phyloP scores from a whole-genome alignment of 306 rosid species.

The Vachellia collinsii region DNA sequence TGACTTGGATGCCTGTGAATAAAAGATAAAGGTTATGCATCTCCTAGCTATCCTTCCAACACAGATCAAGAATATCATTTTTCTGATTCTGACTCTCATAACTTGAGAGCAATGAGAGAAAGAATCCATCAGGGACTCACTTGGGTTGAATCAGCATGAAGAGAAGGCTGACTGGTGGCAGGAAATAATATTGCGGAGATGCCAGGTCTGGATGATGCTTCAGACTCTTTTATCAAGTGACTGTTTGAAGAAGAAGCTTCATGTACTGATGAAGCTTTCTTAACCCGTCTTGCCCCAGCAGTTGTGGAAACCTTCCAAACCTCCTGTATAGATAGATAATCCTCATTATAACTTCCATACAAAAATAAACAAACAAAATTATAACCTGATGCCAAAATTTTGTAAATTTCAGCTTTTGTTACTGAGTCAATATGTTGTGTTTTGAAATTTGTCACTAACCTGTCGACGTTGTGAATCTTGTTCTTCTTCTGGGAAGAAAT shows the following conservation, averaged over 20 bases:
- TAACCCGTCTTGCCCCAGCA: slow-evolving; percentile 90
- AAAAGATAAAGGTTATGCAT: slow-evolving; percentile 10
- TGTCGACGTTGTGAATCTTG: slow-evolving; percentile 97
- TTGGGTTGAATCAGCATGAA: slow-evolving; percentile 58
- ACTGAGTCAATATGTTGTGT: slow-evolving; percentile 19
- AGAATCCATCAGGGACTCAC: slow-evolving; percentile 56
- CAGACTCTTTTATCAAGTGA: slow-evolving; percentile 71
- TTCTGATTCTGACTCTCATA: slow-evolving; percentile 11
- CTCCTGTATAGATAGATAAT: slow-evolving; percentile 62
- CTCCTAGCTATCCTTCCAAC: slow-evolving; percentile 32
- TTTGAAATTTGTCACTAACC: slow-evolving; percentile 58
- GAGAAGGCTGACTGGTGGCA: slow-evolving; percentile 57
- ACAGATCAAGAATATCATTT: slow-evolving; percentile 29
- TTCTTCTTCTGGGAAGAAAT: slow-evolving; percentile 95
- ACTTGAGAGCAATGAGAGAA: slow-evolving; percentile 35
- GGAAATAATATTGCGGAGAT: slow-evolving; percentile 51
- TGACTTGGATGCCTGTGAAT: slow-evolving; percentile 65
- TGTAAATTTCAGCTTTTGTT: slow-evolving; percentile 22
- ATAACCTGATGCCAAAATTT: slow-evolving; percentile 27
- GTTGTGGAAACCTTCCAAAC: slow-evolving; percentile 98
- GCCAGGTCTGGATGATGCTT: slow-evolving; percentile 63
- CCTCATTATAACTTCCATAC: slow-evolving; percentile 28
- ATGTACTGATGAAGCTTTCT: slow-evolving; percentile 62
- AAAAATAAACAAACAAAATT: slow-evolving; percentile 34
- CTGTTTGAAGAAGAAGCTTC: slow-evolving; percentile 69